These are phyloP conservation scores for Ampelomyces quisqualis DNA, from an alignment of 2,329 filamentous ascomycete genomes.

Conservation along the genomic window DNA sequence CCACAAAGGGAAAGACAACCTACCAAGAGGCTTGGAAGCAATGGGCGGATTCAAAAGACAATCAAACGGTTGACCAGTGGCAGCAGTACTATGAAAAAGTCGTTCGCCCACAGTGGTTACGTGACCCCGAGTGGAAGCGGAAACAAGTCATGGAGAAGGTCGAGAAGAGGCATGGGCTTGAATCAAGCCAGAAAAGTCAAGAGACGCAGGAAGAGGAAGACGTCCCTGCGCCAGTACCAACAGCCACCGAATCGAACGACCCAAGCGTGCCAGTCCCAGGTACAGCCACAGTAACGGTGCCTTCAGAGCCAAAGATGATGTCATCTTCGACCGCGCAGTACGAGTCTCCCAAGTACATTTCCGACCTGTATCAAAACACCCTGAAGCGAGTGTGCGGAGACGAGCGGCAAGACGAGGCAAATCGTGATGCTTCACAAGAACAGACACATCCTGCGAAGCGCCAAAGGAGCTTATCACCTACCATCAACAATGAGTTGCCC, in stretches of 20 bases:
- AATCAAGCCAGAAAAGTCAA: too few relatives aligned
- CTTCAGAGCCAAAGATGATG: slow-evolving; percentile 10
- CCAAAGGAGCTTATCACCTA: slow-evolving; percentile 16
- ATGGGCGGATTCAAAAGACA: slow-evolving; percentile 21
- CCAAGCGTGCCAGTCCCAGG: too few relatives aligned
- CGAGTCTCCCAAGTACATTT: slow-evolving; percentile 27
- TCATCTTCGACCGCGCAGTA: slow-evolving; percentile 27
- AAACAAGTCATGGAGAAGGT: slow-evolving; percentile 23
- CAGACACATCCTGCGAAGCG: slow-evolving; percentile 17
- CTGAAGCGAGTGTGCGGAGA: slow-evolving; percentile 23
- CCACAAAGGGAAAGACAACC: not conserved
- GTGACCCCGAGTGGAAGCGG: slow-evolving; percentile 27
- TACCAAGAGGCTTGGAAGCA: slow-evolving; percentile 27
- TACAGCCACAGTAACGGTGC: too few relatives aligned
- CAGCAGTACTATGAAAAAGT: slow-evolving; percentile 39
- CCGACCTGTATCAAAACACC: slow-evolving; percentile 20
- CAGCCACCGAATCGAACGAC: not conserved
- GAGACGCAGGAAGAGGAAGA: slow-evolving; percentile 2
- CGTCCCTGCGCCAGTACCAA: not conserved
- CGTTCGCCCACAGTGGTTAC: slow-evolving; percentile 35
- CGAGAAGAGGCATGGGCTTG: slow-evolving; percentile 6
- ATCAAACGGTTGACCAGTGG: slow-evolving; percentile 35
- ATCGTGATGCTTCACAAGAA: not conserved
- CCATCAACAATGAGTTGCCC: not conserved
- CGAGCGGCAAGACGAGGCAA: slow-evolving; percentile 4